Percentiles rank a stretch among this genome's conserved stretches.
Conservation (phyloP, 768 basidiomycete species). For the Imleria badia region DNA sequence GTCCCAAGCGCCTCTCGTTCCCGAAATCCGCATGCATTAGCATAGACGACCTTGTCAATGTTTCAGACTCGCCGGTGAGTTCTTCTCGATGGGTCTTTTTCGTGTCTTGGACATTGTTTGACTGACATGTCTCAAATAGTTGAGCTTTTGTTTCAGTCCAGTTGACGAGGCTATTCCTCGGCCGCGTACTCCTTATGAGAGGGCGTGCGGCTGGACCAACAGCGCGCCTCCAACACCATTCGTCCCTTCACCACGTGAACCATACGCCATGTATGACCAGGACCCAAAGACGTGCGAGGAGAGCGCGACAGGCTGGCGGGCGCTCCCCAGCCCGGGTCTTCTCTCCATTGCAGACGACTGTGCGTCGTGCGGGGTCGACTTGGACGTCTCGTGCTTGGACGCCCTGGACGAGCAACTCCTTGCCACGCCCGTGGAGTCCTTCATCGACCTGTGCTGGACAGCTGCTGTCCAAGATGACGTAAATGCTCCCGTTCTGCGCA, state of each 20-base stretch:
- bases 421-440: conserved; percentile 37
- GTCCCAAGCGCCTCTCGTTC: conserved; percentile 30
- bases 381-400: conserved; percentile 38
- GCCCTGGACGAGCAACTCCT: conserved; percentile 42
- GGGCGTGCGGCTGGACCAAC: conserved; percentile 22
- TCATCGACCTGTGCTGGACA: conserved; percentile 42
- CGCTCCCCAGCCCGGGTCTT: conserved; percentile 5
- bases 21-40: conserved; percentile 35
- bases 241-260: conserved; percentile 1
- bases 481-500: background rate
- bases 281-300: conserved; percentile 4
- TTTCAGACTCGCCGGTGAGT: conserved; percentile 30
- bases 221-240: conserved; percentile 17
- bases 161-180: conserved; percentile 8
- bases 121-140: conserved; percentile 18
- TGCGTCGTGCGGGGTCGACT: conserved; percentile 30
- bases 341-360: conserved; percentile 22
- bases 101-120: background rate
- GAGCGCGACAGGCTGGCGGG: background rate
- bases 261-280: conserved; percentile 7
- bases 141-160: conserved; percentile 24
- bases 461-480: conserved; percentile 33
- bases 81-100: background rate
- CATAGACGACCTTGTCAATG: conserved; percentile 25
- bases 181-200: conserved; percentile 9